phyloP scores from a whole-genome alignment of 139 green algal genomes.

The Chlamydomonas incerta region DNA sequence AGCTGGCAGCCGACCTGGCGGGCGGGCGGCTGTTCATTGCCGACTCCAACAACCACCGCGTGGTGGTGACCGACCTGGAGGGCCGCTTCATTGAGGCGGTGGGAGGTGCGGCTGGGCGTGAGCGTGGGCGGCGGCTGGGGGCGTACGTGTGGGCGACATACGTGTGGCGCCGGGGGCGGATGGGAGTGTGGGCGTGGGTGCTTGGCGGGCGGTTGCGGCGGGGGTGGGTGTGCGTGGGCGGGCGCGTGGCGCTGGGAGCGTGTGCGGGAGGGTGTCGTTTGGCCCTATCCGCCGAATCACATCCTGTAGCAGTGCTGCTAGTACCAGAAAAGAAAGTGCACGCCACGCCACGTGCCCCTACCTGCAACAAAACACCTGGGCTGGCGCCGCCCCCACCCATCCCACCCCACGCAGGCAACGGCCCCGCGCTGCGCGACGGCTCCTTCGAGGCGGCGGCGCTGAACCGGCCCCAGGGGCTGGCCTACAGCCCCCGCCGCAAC shows the following conservation, averaged over 20 bases:
- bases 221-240: too few relatives aligned
- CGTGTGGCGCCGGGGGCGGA: too few relatives aligned
- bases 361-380: too few relatives aligned
- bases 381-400: too few relatives aligned
- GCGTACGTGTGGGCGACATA: neutral
- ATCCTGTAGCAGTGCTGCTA: too few relatives aligned
- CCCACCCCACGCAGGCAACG: constrained; percentile 59
- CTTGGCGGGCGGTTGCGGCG: too few relatives aligned
- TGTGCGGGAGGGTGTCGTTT: too few relatives aligned
- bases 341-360: too few relatives aligned
- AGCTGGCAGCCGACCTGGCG: constrained; percentile 70
- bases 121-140: neutral
- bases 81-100: constrained; percentile 73
- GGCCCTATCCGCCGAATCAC: too few relatives aligned
- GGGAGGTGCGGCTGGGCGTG: constrained; percentile 44
- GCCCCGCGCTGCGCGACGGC: constrained; percentile 73
- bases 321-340: too few relatives aligned
- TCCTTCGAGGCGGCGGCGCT: constrained; percentile 63
- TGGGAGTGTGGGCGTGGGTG: too few relatives aligned
- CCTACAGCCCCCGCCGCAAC: constrained; percentile 14
- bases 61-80: constrained; percentile 76
- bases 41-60: constrained; percentile 83
- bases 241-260: too few relatives aligned
- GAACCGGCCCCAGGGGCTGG: constrained; percentile 64
- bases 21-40: constrained; percentile 80